Conservation (phyloP, 2,329 filamentous ascomycete genomes). For the Beauveria bassiana region DNA sequence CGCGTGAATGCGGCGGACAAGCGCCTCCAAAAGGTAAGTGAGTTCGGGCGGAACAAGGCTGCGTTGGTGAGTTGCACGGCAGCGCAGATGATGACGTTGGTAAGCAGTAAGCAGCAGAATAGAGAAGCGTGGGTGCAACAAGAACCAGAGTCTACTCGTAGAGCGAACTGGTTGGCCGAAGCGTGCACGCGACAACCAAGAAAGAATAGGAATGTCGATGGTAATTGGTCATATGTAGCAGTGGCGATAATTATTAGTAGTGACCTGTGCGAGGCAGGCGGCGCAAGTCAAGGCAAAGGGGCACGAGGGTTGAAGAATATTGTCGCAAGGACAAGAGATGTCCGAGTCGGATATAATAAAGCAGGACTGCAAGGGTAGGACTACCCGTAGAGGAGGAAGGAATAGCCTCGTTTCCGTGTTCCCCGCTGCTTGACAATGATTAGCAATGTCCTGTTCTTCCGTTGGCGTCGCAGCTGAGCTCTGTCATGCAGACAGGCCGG, state of each 20-base stretch:
- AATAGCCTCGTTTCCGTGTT: neutral
- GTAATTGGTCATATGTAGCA: no score
- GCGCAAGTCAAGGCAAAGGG: no score
- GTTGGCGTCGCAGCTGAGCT: neutral
- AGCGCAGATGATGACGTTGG: constrained; percentile 4
- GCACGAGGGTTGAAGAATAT: no score
- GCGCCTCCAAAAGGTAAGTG: neutral
- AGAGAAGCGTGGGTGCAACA: neutral
- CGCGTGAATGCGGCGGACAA: neutral
- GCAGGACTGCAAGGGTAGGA: no score
- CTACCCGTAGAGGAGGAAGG: no score
- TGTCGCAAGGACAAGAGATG: no score
- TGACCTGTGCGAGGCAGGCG: no score
- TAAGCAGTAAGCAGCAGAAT: neutral
- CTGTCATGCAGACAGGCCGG: neutral
- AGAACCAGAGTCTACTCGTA: neutral
- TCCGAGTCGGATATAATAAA: no score
- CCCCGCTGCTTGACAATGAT: neutral
- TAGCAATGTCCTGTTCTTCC: neutral
- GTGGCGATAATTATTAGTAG: no score
- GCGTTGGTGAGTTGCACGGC: neutral
- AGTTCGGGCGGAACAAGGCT: neutral
- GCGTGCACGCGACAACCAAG: no score
- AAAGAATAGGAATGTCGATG: no score
- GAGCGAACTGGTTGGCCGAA: no score